Conservation (phyloP, 306 rosid genomes). For the Acacia confusa region DNA sequence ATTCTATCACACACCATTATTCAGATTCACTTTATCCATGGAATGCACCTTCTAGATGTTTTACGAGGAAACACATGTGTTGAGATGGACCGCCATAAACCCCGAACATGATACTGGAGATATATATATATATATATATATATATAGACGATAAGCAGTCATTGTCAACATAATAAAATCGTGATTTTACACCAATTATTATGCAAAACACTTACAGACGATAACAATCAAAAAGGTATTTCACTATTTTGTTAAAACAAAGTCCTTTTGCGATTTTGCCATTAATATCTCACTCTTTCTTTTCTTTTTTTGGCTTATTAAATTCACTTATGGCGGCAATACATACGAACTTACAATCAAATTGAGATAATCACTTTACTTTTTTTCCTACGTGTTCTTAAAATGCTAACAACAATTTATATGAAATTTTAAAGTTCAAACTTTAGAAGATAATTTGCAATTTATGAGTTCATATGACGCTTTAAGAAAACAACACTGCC, state of each 20-base stretch:
- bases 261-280: neutral
- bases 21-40: no score
- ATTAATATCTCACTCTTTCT: neutral
- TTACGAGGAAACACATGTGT: no score
- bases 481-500: neutral
- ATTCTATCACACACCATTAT: no score
- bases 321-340: neutral
- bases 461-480: neutral
- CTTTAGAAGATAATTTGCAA: neutral
- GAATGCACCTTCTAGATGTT: no score
- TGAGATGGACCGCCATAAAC: accelerated
- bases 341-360: neutral
- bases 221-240: no score
- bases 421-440: neutral
- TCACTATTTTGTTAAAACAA: no score
- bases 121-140: no score
- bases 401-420: neutral
- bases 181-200: neutral
- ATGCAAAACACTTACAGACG: neutral
- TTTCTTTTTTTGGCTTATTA: no score
- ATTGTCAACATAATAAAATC: neutral
- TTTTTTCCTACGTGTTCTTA: no score
- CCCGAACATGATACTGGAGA: no score
- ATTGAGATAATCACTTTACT: neutral
- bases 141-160: neutral